Conservation (phyloP, 371 early-diverging fungal species). For the Saksenaea oblongispora region DNA sequence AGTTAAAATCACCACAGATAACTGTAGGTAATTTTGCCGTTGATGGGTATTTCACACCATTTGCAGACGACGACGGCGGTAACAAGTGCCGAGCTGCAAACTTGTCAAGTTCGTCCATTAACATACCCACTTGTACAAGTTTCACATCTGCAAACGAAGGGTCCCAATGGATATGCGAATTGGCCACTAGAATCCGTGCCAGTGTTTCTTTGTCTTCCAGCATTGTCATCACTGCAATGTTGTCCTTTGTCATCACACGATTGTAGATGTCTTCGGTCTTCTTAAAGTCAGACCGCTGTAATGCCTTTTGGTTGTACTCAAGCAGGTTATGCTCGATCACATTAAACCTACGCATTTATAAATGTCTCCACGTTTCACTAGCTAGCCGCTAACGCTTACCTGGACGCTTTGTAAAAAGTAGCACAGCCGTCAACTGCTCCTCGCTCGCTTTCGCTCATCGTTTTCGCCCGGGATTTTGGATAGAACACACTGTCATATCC, state of each 20-base stretch:
- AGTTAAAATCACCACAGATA: slow-evolving; percentile 98
- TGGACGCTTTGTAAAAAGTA: slow-evolving; percentile 89
- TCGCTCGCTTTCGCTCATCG: slow-evolving; percentile 90
- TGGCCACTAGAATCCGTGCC: slow-evolving; percentile 81
- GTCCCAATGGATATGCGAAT: slow-evolving; percentile 95
- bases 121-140: slow-evolving; percentile 94
- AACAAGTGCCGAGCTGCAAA: background rate
- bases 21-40: slow-evolving; percentile 56
- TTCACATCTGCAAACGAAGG: slow-evolving; percentile 96
- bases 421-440: slow-evolving; percentile 97
- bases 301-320: slow-evolving; percentile 93
- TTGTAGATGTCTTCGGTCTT: slow-evolving; percentile 93
- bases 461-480: slow-evolving; percentile 93
- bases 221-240: slow-evolving; percentile 88
- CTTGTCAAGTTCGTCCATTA: slow-evolving; percentile 66
- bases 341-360: slow-evolving; percentile 57
- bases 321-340: slow-evolving; percentile 80
- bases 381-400: slow-evolving; percentile 47
- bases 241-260: slow-evolving; percentile 97
- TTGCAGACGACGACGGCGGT: background rate
- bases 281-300: slow-evolving; percentile 85
- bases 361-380: background rate
- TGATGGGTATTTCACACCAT: background rate
- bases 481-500: slow-evolving; percentile 93
- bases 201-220: slow-evolving; percentile 82